Evolutionary conservation across 2,329 filamentous ascomycete genomes (phyloP).

Genomic region (Shiraia bambusicola): DNA sequence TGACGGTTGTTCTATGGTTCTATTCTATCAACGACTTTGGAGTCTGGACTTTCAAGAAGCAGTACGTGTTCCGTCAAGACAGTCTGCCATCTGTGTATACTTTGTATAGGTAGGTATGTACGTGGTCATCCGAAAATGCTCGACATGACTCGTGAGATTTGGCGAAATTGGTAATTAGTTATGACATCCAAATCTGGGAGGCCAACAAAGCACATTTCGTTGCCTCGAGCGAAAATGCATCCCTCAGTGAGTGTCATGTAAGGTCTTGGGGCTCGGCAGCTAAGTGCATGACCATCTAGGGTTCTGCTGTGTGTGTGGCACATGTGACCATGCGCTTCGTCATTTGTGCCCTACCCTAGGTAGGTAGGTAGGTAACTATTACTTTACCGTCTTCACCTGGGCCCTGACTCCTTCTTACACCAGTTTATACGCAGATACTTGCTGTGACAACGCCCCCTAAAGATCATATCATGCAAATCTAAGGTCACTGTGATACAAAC

Average conservation of each 20-base stretch:
- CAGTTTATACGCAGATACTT: too few relatives aligned
- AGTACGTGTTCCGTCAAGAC: conserved; percentile 12
- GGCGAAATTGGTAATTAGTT: neutral
- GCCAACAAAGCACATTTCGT: neutral
- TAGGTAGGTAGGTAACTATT: too few relatives aligned
- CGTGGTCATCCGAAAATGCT: neutral
- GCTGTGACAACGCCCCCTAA: too few relatives aligned
- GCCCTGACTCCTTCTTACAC: too few relatives aligned
- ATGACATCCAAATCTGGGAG: neutral
- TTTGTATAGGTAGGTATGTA: too few relatives aligned
- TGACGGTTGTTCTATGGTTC: neutral
- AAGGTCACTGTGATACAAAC: too few relatives aligned
- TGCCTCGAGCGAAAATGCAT: conserved; percentile 1
- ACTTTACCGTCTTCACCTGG: too few relatives aligned
- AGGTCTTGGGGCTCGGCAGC: conserved; percentile 12
- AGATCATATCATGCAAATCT: too few relatives aligned
- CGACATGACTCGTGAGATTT: neutral
- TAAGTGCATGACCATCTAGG: conserved; percentile 2
- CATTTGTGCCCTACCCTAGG: neutral
- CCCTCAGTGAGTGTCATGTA: conserved; percentile 9
- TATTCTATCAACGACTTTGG: conserved; percentile 2
- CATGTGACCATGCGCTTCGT: conserved; percentile 3
- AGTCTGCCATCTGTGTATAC: neutral
- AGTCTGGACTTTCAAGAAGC: conserved; percentile 1
- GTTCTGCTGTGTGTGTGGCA: conserved; percentile 1